Evolutionary conservation across 306 rosid genomes (phyloP).

Genomic region (Senna tora): DNA sequence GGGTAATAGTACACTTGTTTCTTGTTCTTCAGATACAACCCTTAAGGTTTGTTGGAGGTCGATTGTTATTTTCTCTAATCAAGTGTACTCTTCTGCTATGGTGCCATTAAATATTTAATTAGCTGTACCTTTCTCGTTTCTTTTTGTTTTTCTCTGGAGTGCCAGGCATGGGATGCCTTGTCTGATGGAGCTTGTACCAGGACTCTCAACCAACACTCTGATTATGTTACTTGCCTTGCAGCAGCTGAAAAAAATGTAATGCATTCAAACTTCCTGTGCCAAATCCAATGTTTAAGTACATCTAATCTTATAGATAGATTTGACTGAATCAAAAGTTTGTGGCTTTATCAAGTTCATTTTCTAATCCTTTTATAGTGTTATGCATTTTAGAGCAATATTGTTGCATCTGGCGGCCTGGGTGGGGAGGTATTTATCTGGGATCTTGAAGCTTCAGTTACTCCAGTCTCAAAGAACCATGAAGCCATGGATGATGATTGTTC

Average conservation of each 20-base stretch:
- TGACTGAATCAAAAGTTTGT: slow-evolving; percentile 40
- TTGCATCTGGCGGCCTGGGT: slow-evolving; percentile 99
- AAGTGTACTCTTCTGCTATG: slow-evolving; percentile 8
- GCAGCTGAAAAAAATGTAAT: slow-evolving; percentile 81
- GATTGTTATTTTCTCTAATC: slow-evolving; percentile 1
- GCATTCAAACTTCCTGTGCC: slow-evolving; percentile 41
- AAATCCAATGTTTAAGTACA: slow-evolving; percentile 31
- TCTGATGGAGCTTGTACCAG: slow-evolving; percentile 66
- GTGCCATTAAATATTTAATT: slow-evolving; percentile 4
- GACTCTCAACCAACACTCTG: slow-evolving; percentile 83
- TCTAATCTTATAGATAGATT: slow-evolving; percentile 32
- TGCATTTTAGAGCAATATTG: slow-evolving; percentile 97
- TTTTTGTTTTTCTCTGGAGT: background rate
- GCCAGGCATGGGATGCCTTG: slow-evolving; percentile 76
- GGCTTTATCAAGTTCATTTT: slow-evolving; percentile 54
- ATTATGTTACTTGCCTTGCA: slow-evolving; percentile 86
- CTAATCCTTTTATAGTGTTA: slow-evolving; percentile 82
- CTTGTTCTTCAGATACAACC: slow-evolving; percentile 88
- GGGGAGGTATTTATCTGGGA: slow-evolving; percentile 99
- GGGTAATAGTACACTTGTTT: slow-evolving; percentile 72
- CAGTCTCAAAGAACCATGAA: slow-evolving; percentile 64
- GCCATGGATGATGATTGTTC: slow-evolving; percentile 67
- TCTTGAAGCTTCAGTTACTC: slow-evolving; percentile 74
- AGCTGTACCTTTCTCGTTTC: background rate
- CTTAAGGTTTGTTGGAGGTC: slow-evolving; percentile 60